These are phyloP conservation scores for Aspergillus japonicus DNA, from an alignment of 2,329 filamentous ascomycete species.

Conservation along the genomic window DNA sequence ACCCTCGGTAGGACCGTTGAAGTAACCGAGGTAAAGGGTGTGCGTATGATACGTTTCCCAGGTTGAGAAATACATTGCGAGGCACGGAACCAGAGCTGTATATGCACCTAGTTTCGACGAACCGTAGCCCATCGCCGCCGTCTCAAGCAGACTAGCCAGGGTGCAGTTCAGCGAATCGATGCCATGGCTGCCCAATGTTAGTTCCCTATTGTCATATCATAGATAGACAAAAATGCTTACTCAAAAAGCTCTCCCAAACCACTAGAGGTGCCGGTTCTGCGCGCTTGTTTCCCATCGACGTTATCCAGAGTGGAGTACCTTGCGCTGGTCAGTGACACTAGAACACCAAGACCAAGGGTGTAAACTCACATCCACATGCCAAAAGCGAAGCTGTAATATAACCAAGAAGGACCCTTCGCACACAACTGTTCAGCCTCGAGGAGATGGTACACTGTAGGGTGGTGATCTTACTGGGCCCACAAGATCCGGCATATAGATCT, in stretches of 20 bases:
- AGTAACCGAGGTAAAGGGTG: conserved; percentile 89
- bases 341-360: not conserved
- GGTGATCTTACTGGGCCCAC: conserved; percentile 71
- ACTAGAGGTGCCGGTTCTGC: conserved; percentile 90
- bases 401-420: conserved; percentile 74
- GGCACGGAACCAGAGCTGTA: conserved; percentile 83
- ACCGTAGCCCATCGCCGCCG: conserved; percentile 88
- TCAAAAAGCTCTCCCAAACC: conserved; percentile 96
- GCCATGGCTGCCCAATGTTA: conserved; percentile 63
- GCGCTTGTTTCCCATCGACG: conserved; percentile 95
- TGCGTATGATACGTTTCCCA: conserved; percentile 99
- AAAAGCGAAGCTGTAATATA: conserved; percentile 93
- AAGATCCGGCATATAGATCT: conserved; percentile 82
- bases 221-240: conserved; percentile 41
- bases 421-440: conserved; percentile 15
- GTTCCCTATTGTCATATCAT: conserved; percentile 14
- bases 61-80: conserved; percentile 99
- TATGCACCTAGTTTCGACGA: conserved; percentile 82
- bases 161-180: conserved; percentile 99
- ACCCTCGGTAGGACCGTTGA: conserved; percentile 97
- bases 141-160: conserved; percentile 83
- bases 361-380: conserved; percentile 81
- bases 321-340: not conserved
- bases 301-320: conserved; percentile 97
- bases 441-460: not conserved